Conservation (phyloP, 495 filamentous ascomycete species). For the Aspergillus saccharolyticus region DNA sequence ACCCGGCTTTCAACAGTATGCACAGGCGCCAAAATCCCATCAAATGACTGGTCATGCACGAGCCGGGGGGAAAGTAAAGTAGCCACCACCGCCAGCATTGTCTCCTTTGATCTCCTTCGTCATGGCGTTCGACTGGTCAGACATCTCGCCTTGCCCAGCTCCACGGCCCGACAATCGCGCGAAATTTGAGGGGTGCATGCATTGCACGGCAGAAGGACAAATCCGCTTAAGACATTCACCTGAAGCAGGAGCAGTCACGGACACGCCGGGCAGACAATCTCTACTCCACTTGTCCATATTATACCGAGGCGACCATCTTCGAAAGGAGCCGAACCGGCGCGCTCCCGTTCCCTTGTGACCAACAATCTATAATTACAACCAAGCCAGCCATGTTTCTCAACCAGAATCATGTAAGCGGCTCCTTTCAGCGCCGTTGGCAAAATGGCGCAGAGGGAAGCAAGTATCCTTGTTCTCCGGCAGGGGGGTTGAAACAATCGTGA, state of each 20-base stretch:
- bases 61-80: background rate
- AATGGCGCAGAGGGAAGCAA: background rate
- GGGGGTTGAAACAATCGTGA: constrained; percentile 12
- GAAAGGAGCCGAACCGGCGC: background rate
- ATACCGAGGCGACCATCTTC: background rate
- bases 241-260: background rate
- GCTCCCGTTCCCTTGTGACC: background rate
- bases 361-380: background rate
- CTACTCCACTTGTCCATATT: background rate
- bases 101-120: background rate
- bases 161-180: background rate
- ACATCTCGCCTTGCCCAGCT: background rate
- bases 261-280: background rate
- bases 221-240: background rate
- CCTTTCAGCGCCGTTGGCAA: background rate
- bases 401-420: background rate
- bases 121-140: constrained; percentile 1
- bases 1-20: background rate
- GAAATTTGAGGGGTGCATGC: background rate
- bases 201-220: background rate
- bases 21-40: background rate
- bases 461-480: background rate
- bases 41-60: background rate
- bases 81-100: background rate
- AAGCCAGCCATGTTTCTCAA: background rate